A percentile compares a stretch with the other conserved stretches of the same genome.
Conservation (phyloP, 2,329 filamentous ascomycete genomes). For the Alternaria arbusti region DNA sequence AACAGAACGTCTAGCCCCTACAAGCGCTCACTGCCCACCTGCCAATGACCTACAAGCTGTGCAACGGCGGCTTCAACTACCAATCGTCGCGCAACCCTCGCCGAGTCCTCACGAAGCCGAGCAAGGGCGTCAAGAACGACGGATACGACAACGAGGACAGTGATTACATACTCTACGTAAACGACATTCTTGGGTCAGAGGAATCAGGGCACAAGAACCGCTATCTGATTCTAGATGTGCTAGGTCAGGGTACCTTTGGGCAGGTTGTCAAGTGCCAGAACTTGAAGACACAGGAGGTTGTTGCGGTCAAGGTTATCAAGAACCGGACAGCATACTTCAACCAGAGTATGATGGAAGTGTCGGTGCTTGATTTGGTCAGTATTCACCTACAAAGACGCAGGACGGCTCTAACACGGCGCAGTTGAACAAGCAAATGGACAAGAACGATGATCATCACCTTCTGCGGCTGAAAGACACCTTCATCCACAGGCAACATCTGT, state of each 20-base stretch:
- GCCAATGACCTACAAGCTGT: slow-evolving; percentile 95
- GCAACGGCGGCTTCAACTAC: slow-evolving; percentile 98
- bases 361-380: slow-evolving; percentile 87
- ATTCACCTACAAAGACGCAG: background rate
- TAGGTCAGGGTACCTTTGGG: slow-evolving; percentile 96
- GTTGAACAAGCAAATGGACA: slow-evolving; percentile 98
- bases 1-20: slow-evolving; percentile 68
- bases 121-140: slow-evolving; percentile 98
- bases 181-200: slow-evolving; percentile 96
- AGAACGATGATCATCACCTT: slow-evolving; percentile 97
- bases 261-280: slow-evolving; percentile 99
- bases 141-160: slow-evolving; percentile 99
- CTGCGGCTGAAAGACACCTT: slow-evolving; percentile 96
- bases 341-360: slow-evolving; percentile 99
- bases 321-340: slow-evolving; percentile 99
- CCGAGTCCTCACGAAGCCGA: slow-evolving; percentile 94
- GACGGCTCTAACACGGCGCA: slow-evolving; percentile 46
- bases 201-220: slow-evolving; percentile 99
- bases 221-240: slow-evolving; percentile 94
- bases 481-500: slow-evolving; percentile 96
- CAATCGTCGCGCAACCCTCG: slow-evolving; percentile 96
- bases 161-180: slow-evolving; percentile 98
- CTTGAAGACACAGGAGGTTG: slow-evolving; percentile 95
- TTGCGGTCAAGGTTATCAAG: slow-evolving; percentile 98
- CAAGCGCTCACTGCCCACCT: slow-evolving; percentile 94